phyloP scores from a whole-genome alignment of 106 monocot species.

The Dioscorea alata region DNA sequence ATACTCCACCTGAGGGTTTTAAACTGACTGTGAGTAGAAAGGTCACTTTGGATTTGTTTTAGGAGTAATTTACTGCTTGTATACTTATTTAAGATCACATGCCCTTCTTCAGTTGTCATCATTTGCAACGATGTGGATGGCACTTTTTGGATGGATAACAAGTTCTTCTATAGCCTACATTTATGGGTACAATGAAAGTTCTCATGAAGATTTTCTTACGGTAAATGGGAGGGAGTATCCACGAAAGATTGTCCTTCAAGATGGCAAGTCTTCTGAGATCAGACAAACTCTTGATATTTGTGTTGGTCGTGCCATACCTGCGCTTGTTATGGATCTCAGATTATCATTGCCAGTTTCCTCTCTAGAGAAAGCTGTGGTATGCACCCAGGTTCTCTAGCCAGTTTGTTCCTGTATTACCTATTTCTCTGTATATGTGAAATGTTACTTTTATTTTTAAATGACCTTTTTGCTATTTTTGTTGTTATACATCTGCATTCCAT shows the following conservation, averaged over 20 bases:
- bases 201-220: constrained; percentile 47
- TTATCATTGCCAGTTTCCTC: constrained; percentile 60
- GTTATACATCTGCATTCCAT: too few relatives aligned
- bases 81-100: constrained; percentile 3
- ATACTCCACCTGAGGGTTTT: constrained; percentile 89
- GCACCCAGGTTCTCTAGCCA: neutral
- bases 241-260: constrained; percentile 36
- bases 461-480: too few relatives aligned
- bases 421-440: too few relatives aligned
- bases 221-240: constrained; percentile 78
- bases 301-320: constrained; percentile 56
- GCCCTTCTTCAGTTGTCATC: constrained; percentile 65
- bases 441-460: too few relatives aligned
- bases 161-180: constrained; percentile 73
- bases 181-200: constrained; percentile 57
- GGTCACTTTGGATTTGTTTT: constrained; percentile 2
- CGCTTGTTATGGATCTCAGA: constrained; percentile 46
- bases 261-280: constrained; percentile 79
- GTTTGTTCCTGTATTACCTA: too few relatives aligned
- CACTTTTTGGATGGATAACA: constrained; percentile 84
- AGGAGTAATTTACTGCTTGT: neutral
- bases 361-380: constrained; percentile 78
- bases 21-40: constrained; percentile 44
- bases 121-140: constrained; percentile 88
- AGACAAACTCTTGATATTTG: constrained; percentile 69